phyloP scores from a whole-genome alignment of 345 rosid genomes.

The Linum lewisii region DNA sequence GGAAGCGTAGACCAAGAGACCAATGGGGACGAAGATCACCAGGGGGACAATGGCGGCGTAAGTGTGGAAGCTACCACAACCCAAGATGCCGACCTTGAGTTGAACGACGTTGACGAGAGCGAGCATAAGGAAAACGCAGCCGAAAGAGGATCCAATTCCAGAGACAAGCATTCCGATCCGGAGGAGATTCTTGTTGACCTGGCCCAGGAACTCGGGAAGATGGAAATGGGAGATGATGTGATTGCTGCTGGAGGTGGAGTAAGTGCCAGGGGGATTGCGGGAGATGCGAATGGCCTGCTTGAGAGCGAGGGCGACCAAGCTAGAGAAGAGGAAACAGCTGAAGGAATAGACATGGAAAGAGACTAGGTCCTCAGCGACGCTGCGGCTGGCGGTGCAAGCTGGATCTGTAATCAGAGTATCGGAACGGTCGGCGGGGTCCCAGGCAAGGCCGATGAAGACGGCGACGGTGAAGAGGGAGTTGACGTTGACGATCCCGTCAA shows the following conservation, averaged over 20 bases:
- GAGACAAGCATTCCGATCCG: slow-evolving; percentile 74
- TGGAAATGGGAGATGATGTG: background rate
- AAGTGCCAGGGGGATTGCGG: slow-evolving; percentile 11
- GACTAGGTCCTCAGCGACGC: slow-evolving; percentile 47
- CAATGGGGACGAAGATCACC: slow-evolving; percentile 53
- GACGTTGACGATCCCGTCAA: slow-evolving; percentile 71
- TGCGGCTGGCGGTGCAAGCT: slow-evolving; percentile 33
- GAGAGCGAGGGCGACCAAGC: slow-evolving; percentile 65
- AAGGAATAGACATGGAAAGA: slow-evolving; percentile 85
- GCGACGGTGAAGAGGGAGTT: slow-evolving; percentile 93
- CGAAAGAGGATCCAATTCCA: slow-evolving; percentile 59
- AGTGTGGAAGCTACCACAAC: slow-evolving; percentile 58
- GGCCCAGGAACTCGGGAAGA: slow-evolving; percentile 18
- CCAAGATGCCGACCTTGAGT: slow-evolving; percentile 63
- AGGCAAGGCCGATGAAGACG: slow-evolving; percentile 74
- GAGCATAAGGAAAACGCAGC: slow-evolving; percentile 62
- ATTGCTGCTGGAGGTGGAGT: background rate
- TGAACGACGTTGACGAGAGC: slow-evolving; percentile 71
- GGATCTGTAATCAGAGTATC: slow-evolving; percentile 34
- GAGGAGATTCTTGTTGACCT: slow-evolving; percentile 39
- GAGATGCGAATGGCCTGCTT: slow-evolving; percentile 70
- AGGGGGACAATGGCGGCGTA: slow-evolving; percentile 68
- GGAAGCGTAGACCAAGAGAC: slow-evolving; percentile 42
- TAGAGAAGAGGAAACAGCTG: slow-evolving; percentile 71
- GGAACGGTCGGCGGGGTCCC: slow-evolving; percentile 49